These are phyloP conservation scores for Naegleria lovaniensis DNA, from an alignment of 208 protist species.

Conservation along the genomic window DNA sequence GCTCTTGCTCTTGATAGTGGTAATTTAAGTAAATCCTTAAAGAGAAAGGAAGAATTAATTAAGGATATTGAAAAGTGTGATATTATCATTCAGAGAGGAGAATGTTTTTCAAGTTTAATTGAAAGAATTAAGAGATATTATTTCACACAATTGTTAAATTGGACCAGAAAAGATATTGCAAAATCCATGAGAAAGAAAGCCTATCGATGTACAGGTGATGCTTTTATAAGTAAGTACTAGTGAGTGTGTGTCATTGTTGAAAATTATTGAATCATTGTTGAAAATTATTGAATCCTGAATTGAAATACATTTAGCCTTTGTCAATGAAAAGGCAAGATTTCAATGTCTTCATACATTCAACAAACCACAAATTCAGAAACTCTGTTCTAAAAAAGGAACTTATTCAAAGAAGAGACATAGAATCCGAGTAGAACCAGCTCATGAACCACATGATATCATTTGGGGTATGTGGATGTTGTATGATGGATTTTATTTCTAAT, in stretches of 20 bases:
- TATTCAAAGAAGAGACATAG: not conserved
- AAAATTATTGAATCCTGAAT: no score
- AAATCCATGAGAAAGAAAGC: not conserved
- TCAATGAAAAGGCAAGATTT: not conserved
- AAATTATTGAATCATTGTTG: no score
- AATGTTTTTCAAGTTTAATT: not conserved
- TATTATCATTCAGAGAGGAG: not conserved
- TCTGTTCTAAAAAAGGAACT: not conserved
- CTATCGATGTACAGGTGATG: constrained; percentile 15
- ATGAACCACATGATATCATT: not conserved
- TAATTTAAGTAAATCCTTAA: not conserved
- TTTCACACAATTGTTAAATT: not conserved
- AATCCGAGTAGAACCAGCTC: not conserved
- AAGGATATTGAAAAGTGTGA: not conserved
- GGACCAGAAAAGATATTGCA: not conserved
- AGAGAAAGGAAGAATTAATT: not conserved
- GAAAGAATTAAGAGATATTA: not conserved
- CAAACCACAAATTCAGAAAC: not conserved
- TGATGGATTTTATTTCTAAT: no score
- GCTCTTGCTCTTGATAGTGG: not conserved
- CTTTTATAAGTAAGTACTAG: not conserved
- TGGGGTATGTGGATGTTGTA: constrained; percentile 22
- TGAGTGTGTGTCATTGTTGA: no score
- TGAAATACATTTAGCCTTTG: not conserved
- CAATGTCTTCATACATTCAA: not conserved